Base-by-base conservation (phyloP, 139 green algal species). In the Chlorella sp. region DNA sequence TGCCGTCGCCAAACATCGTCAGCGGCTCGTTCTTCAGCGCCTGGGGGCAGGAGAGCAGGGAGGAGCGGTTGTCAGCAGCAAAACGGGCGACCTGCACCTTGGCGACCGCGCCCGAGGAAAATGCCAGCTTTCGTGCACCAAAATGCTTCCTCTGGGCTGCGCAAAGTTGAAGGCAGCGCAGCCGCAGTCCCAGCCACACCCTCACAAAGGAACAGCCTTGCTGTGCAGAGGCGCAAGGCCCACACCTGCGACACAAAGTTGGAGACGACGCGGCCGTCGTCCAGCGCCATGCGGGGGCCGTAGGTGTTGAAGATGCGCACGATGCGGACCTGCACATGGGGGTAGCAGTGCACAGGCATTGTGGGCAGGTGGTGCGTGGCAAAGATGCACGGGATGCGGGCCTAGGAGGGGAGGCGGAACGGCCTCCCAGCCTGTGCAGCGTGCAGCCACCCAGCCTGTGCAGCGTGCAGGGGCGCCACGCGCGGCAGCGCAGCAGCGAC, bases 221-320 rank as follows among this genome's bases (percentile, higher is more conserved):
- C n/a, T n/a, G n/a, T n/a, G n/a, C n/a, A n/a, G n/a, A n/a, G n/a
- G n/a, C n/a, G n/a, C 19, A 65, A 24, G 20, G 13, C 1, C 9
- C 81, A 20, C 40, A 90, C 91, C 86, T 96, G 95, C 0, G 95
- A 91, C 48, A 99, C 94, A 88, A 99, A 99, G 92, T 99, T 99
- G 91, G 91, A 96, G 32, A 99, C 97, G 16, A 99, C 97, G 34
- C 97, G 93, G 20, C 97, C 97, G 78, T 99, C 97, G 85, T 99
- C 97, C 67, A 99, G 93, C 8, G 95, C 96, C 97, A 99, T 99
- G 83, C 94, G 93, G 0, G 97, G 97, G 38, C 97, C 95, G 81
- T 98, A 99, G 0, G 97, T 99, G 94, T 99, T 99, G 96, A 99
- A 99, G 87, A 99, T 99, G 81, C 97, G 95, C 68, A 98, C 94